Base-by-base conservation (phyloP, 2,329 filamentous ascomycete species). In the Verticillium longisporum region DNA sequence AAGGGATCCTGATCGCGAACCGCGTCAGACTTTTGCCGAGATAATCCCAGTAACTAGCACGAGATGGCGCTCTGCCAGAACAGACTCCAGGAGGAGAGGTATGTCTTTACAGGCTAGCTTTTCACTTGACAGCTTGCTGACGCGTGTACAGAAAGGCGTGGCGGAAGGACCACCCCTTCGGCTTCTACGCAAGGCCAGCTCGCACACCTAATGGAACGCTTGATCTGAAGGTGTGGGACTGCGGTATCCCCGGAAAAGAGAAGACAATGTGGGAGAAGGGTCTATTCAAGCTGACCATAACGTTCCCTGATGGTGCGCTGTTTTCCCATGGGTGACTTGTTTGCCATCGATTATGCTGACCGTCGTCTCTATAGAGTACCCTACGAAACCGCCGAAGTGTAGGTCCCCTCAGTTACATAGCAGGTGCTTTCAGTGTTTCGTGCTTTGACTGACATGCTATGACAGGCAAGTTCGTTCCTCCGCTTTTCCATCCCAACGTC, bases 181-280 rank as follows among this genome's bases (percentile, higher is more conserved):
- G 95, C 64, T 99, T 99, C 80, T 97, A 90, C 75, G 95, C 95
- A 31, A 91, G 93, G 72, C 95, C 96, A 13, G 81, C 88, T 64
- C 90, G 94, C 68, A 93, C 87, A 65, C 55, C 62, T 0, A 75
- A 88, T 18, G 93, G 92, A 60, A 86, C 92, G 1, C 83, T 98
- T 59, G 95, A 99, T 72, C 82, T 99, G 65, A 97, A 97, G 83
- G 85, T 87, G 66, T 99, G 95, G 95, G 93, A 98, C 69, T 98
- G 95, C 71, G 93, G 93, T 54, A 90, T 99, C 54, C 95, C 95
- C 3, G 95, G 96, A 70, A 97, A 97, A 74, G 88, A 96, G 63
- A 95, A 96, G 80, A 99, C 96, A 0, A 88, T 98, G 26, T 99
- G 95, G 95, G 93, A 96, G 71, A 93, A 93, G n/a, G 95, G 95